phyloP scores from a whole-genome alignment of 2,329 filamentous ascomycete species.

The Cryphonectria carpinicola region DNA sequence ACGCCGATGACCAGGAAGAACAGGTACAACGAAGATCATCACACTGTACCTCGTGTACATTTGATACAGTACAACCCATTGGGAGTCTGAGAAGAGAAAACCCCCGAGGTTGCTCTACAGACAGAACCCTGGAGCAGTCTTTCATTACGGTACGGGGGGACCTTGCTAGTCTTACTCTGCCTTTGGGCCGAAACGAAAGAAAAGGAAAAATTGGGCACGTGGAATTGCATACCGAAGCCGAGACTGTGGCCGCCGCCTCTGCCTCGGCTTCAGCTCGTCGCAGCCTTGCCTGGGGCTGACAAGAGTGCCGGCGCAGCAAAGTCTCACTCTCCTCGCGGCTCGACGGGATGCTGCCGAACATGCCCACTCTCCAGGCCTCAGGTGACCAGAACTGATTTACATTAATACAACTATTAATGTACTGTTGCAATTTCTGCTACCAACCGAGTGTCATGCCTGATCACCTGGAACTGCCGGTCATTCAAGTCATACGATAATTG shows the following conservation, averaged over 20 bases:
- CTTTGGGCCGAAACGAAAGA: not conserved
- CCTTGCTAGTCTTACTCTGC: not conserved
- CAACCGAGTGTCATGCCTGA: not conserved
- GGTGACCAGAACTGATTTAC: not conserved
- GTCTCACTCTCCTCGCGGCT: not conserved
- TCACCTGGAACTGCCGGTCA: not conserved
- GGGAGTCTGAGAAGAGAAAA: not conserved
- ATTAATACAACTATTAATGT: not conserved
- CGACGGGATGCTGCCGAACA: not conserved
- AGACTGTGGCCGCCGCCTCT: not conserved
- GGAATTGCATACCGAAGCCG: not conserved
- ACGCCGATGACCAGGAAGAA: not conserved
- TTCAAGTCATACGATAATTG: not conserved
- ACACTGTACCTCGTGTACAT: not conserved
- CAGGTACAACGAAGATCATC: not conserved
- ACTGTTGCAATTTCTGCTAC: not conserved
- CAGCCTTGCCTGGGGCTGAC: conserved; percentile 1
- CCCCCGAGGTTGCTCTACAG: not conserved
- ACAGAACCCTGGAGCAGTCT: not conserved
- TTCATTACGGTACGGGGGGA: not conserved
- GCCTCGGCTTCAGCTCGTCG: not conserved
- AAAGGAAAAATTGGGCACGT: not conserved
- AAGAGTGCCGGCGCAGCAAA: not conserved
- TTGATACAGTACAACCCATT: not conserved
- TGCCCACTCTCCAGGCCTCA: not conserved